Percentiles rank a stretch among this genome's conserved stretches.
Evolutionary conservation across 208 protist genomes (phyloP).

Genomic region (Crithidia mellificae): DNA sequence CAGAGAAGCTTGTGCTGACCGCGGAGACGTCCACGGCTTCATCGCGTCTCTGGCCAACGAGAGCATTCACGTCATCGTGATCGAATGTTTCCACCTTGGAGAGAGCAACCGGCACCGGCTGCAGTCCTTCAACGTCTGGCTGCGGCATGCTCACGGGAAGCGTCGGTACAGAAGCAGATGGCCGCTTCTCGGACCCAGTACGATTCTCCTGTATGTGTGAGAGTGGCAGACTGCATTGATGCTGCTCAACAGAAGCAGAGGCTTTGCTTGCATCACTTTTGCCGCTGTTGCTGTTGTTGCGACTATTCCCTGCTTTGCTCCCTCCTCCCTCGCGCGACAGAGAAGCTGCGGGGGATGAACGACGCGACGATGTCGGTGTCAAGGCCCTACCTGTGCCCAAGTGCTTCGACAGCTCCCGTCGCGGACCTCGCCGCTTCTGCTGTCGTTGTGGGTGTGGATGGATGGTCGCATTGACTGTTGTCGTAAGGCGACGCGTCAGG

Average conservation of each 20-base stretch:
- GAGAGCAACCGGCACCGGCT: too few species aligned
- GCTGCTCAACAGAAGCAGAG: too few species aligned
- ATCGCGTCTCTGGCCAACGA: too few species aligned
- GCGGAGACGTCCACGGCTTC: conserved; percentile 1
- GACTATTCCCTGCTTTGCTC: too few species aligned
- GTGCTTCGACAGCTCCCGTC: not conserved
- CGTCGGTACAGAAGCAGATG: not conserved
- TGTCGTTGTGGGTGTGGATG: not conserved
- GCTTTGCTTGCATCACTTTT: too few species aligned
- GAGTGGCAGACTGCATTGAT: too few species aligned
- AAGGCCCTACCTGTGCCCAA: not conserved
- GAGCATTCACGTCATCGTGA: not conserved
- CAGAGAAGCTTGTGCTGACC: not conserved
- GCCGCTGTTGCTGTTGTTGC: too few species aligned
- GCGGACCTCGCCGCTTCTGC: not conserved
- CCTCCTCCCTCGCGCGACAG: not conserved
- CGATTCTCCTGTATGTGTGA: not conserved
- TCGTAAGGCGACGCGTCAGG: conserved; percentile 9
- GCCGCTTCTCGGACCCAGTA: not conserved
- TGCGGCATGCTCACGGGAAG: too few species aligned
- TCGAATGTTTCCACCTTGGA: too few species aligned
- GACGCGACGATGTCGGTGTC: not conserved
- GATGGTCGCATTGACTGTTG: not conserved
- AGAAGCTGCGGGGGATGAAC: not conserved
- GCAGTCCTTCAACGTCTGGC: too few species aligned